Conservation (phyloP, 306 rosid genomes). For the Inga oerstediana region DNA sequence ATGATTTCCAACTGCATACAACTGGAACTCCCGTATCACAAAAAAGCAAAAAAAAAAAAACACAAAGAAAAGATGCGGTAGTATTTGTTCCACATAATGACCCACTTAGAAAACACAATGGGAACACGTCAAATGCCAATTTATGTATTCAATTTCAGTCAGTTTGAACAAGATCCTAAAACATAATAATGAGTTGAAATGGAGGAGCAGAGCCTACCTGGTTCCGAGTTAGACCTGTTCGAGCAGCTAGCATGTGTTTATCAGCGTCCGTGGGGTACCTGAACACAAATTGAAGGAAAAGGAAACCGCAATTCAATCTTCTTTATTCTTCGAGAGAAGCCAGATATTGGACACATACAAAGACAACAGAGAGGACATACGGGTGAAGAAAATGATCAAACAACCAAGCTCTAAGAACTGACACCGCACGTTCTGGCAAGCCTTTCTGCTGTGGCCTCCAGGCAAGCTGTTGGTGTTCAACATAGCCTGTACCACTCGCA, state of each 20-base stretch:
- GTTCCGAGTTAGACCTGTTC: slow-evolving; percentile 93
- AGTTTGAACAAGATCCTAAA: background rate
- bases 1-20: background rate
- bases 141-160: slow-evolving; percentile 14
- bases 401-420: slow-evolving; percentile 90
- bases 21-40: background rate
- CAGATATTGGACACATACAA: background rate
- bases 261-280: slow-evolving; percentile 99
- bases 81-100: background rate
- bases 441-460: slow-evolving; percentile 96
- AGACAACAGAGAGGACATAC: slow-evolving; percentile 41
- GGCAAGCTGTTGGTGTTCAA: slow-evolving; percentile 66
- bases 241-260: slow-evolving; percentile 94
- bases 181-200: slow-evolving; percentile 30
- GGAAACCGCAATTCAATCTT: slow-evolving; percentile 12
- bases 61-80: background rate
- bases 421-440: slow-evolving; percentile 87
- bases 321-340: background rate
- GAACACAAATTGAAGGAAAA: slow-evolving; percentile 29
- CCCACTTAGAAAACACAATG: slow-evolving; percentile 12
- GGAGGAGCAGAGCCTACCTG: slow-evolving; percentile 68
- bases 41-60: no score
- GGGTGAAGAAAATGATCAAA: slow-evolving; percentile 99
- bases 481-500: slow-evolving; percentile 49
- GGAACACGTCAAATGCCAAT: slow-evolving; percentile 32